phyloP scores from a whole-genome alignment of 768 basidiomycete genomes.

The Termitomyces sp. region DNA sequence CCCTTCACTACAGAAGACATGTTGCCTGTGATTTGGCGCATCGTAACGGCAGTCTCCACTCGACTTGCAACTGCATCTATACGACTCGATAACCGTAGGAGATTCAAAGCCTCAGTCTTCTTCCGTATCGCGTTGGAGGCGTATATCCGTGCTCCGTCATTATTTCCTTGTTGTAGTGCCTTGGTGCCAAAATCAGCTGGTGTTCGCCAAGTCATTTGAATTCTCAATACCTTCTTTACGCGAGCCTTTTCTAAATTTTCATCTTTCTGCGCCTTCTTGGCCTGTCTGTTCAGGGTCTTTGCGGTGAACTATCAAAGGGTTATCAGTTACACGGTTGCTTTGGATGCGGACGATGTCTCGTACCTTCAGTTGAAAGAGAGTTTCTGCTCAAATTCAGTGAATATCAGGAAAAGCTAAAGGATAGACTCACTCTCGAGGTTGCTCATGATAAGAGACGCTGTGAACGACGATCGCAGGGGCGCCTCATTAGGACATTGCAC shows the following conservation, averaged over 20 bases:
- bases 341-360: constrained; percentile 6
- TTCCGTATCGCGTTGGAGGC: constrained; percentile 98
- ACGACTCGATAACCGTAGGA: constrained; percentile 84
- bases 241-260: constrained; percentile 85
- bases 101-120: constrained; percentile 91
- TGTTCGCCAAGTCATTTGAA: not conserved
- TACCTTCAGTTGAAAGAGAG: constrained; percentile 98
- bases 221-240: constrained; percentile 76
- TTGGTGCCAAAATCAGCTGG: constrained; percentile 26
- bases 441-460: constrained; percentile 48
- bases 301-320: constrained; percentile 83
- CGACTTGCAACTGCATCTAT: constrained; percentile 96
- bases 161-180: constrained; percentile 96
- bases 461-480: constrained; percentile 1
- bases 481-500: not conserved
- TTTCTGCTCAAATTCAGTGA: constrained; percentile 59
- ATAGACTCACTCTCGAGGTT: constrained; percentile 80
- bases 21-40: constrained; percentile 93
- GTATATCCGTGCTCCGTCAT: constrained; percentile 95
- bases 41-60: constrained; percentile 97
- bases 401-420: not conserved
- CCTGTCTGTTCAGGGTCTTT: constrained; percentile 90
- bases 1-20: constrained; percentile 96
- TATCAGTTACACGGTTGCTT: not conserved
- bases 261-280: constrained; percentile 97